Evolutionary conservation across 768 basidiomycete species (phyloP).

Genomic region (Suillus placidus): DNA sequence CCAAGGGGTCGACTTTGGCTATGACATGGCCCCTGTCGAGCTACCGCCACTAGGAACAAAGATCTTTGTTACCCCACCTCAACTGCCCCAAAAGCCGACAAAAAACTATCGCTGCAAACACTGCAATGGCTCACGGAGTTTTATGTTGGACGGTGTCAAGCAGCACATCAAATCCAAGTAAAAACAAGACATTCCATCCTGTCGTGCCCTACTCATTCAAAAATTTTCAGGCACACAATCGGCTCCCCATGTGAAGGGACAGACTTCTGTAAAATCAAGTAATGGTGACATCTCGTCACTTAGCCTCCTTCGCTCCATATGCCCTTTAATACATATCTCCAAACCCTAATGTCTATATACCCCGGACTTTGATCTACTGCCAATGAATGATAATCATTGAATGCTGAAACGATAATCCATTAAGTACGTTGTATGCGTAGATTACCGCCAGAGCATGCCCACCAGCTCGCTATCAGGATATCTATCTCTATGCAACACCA

Average conservation of each 20-base stretch:
- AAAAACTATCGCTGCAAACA: neutral
- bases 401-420: slow-evolving; percentile 27
- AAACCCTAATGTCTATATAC: neutral
- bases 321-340: neutral
- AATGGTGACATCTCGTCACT: neutral
- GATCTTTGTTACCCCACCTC: neutral
- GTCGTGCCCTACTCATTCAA: neutral
- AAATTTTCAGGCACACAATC: neutral
- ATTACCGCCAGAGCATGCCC: slow-evolving; percentile 23
- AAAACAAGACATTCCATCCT: neutral
- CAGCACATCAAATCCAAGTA: neutral
- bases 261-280: neutral
- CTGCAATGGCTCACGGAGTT: neutral
- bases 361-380: neutral
- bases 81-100: neutral
- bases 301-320: neutral
- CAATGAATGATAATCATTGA: neutral
- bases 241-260: neutral
- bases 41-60: slow-evolving; percentile 1
- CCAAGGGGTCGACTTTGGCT: slow-evolving; percentile 1
- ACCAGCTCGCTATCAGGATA: slow-evolving; percentile 2
- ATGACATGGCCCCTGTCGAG: neutral
- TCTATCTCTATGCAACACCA: slow-evolving; percentile 25
- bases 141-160: neutral
- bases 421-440: slow-evolving; percentile 34